Evolutionary conservation across 2,329 filamentous ascomycete genomes (phyloP).

Genomic region (Aspergillus fructus): DNA sequence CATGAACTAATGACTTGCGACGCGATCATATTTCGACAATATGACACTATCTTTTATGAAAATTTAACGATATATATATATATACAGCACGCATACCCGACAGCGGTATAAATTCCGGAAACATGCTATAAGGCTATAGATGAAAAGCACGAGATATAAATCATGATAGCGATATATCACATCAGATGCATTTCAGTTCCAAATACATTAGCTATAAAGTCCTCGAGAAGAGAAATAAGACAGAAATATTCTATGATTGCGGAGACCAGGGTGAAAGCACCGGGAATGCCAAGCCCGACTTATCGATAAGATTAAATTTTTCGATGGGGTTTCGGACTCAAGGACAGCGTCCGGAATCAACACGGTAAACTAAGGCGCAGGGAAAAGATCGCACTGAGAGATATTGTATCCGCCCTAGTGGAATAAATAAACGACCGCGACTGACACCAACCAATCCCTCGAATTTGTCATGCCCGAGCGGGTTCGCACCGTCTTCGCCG

Average conservation of each 20-base stretch:
- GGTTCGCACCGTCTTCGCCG: constrained; percentile 40
- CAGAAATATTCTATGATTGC: not conserved
- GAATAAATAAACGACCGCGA: not conserved
- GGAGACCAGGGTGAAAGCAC: no score
- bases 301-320: constrained; percentile 33
- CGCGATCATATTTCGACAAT: not conserved
- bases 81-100: not conserved
- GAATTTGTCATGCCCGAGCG: constrained; percentile 42
- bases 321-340: constrained; percentile 13
- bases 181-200: not conserved
- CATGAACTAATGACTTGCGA: constrained; percentile 27
- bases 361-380: not conserved
- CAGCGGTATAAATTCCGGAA: not conserved
- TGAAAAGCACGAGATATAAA: not conserved
- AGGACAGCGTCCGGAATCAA: not conserved
- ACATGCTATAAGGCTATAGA: not conserved
- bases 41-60: not conserved
- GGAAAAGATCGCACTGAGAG: not conserved
- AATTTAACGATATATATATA: not conserved
- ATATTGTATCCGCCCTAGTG: not conserved
- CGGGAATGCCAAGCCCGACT: constrained; percentile 18
- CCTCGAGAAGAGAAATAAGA: not conserved
- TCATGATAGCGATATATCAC: not conserved
- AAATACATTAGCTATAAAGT: not conserved
- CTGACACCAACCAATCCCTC: not conserved